phyloP scores from a whole-genome alignment of 2,329 filamentous ascomycete species.

The Ceratocystis papillata region DNA sequence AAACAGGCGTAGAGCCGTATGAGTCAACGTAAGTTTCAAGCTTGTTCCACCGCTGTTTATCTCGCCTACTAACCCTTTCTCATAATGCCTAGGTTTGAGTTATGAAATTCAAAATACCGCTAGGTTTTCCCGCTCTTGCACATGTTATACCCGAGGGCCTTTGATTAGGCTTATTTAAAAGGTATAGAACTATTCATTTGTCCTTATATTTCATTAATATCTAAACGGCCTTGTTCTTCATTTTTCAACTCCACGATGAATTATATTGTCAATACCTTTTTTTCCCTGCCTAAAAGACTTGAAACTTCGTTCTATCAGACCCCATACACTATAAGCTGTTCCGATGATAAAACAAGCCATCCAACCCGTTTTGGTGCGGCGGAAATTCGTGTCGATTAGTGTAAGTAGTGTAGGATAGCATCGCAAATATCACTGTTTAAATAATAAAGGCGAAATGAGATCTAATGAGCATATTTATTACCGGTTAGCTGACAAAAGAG shows the following conservation, averaged over 20 bases:
- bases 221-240: too few relatives aligned
- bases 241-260: too few relatives aligned
- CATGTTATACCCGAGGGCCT: not conserved
- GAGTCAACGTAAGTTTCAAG: slow-evolving; percentile 8
- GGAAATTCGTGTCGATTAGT: not conserved
- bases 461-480: not conserved
- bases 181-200: not conserved
- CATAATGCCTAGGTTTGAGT: not conserved
- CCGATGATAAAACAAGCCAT: too few relatives aligned
- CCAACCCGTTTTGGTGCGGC: too few relatives aligned
- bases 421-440: not conserved
- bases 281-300: too few relatives aligned
- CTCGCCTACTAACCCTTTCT: not conserved
- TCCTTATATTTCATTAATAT: too few relatives aligned
- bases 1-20: slow-evolving; percentile 12
- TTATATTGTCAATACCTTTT: too few relatives aligned
- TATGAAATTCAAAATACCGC: not conserved
- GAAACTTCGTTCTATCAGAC: too few relatives aligned
- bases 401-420: not conserved
- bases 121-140: too few relatives aligned
- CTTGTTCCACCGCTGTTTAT: not conserved
- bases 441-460: not conserved
- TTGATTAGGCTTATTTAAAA: not conserved
- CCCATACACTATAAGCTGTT: too few relatives aligned
- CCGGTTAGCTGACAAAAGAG: not conserved